These are phyloP conservation scores for Diaporthe sp. DNA, from an alignment of 2,329 filamentous ascomycete genomes.

Conservation along the genomic window DNA sequence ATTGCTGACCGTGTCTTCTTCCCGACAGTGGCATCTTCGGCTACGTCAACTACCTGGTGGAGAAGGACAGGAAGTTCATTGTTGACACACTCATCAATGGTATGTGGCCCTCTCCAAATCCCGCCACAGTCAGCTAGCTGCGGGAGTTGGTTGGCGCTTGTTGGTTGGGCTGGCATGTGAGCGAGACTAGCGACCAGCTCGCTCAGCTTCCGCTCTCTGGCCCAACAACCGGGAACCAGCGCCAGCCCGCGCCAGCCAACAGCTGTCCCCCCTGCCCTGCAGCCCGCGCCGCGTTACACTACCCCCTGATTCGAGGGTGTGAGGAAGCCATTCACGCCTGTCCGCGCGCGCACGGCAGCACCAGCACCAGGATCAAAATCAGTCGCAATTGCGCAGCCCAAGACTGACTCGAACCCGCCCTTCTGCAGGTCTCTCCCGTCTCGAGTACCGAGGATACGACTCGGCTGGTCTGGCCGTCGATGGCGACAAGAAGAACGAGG, in stretches of 20 bases:
- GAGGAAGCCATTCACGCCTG: not conserved
- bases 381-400: slow-evolving; percentile 36
- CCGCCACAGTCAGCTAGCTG: slow-evolving; percentile 37
- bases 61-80: slow-evolving; percentile 98
- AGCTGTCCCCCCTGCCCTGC: not conserved
- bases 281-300: slow-evolving; percentile 16
- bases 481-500: slow-evolving; percentile 98
- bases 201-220: slow-evolving; percentile 15
- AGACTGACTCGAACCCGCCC: slow-evolving; percentile 46
- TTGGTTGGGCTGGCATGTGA: slow-evolving; percentile 22
- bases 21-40: slow-evolving; percentile 88
- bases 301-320: slow-evolving; percentile 16
- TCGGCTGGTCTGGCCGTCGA: slow-evolving; percentile 96
- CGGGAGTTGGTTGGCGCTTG: slow-evolving; percentile 11
- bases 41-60: slow-evolving; percentile 99
- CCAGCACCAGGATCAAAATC: not conserved
- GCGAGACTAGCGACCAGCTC: slow-evolving; percentile 33
- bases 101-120: slow-evolving; percentile 59
- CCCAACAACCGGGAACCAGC: slow-evolving; percentile 7
- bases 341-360: not conserved
- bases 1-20: slow-evolving; percentile 48
- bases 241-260: slow-evolving; percentile 12
- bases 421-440: slow-evolving; percentile 83
- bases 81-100: slow-evolving; percentile 97
- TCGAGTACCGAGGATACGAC: slow-evolving; percentile 99